These are phyloP conservation scores for Rachicladosporium sp. DNA, from an alignment of 2,329 filamentous ascomycete genomes.

Conservation along the genomic window DNA sequence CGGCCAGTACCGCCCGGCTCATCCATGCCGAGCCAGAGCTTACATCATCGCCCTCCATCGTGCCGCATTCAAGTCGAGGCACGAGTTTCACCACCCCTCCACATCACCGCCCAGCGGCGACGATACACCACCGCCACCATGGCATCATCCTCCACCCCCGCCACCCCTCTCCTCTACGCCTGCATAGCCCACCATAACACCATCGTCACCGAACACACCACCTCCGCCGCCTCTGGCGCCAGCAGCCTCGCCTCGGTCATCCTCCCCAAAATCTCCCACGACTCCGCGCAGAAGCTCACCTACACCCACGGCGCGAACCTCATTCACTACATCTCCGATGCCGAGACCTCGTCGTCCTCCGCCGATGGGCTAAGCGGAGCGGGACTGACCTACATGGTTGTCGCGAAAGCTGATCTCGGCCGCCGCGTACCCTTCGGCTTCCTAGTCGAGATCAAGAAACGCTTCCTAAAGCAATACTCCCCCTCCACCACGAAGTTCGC, in stretches of 20 bases:
- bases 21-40: no score
- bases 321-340: constrained; percentile 90
- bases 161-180: constrained; percentile 37
- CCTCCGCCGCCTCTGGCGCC: constrained; percentile 68
- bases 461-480: constrained; percentile 64
- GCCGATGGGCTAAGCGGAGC: constrained; percentile 37
- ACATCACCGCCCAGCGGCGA: no score
- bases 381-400: constrained; percentile 81
- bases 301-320: constrained; percentile 76
- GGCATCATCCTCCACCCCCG: constrained; percentile 24
- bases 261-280: constrained; percentile 86
- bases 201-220: constrained; percentile 85
- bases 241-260: constrained; percentile 84
- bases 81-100: no score
- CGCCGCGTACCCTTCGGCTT: constrained; percentile 88
- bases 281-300: constrained; percentile 71
- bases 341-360: constrained; percentile 25
- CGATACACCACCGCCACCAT: constrained; percentile 12
- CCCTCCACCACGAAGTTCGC: constrained; percentile 57
- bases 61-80: no score
- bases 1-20: no score
- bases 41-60: no score
- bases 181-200: constrained; percentile 91
- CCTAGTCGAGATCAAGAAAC: constrained; percentile 78
- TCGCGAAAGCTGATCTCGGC: constrained; percentile 68